These are phyloP conservation scores for Colletotrichum nymphaeae DNA, from an alignment of 2,329 filamentous ascomycete species.

Conservation along the genomic window DNA sequence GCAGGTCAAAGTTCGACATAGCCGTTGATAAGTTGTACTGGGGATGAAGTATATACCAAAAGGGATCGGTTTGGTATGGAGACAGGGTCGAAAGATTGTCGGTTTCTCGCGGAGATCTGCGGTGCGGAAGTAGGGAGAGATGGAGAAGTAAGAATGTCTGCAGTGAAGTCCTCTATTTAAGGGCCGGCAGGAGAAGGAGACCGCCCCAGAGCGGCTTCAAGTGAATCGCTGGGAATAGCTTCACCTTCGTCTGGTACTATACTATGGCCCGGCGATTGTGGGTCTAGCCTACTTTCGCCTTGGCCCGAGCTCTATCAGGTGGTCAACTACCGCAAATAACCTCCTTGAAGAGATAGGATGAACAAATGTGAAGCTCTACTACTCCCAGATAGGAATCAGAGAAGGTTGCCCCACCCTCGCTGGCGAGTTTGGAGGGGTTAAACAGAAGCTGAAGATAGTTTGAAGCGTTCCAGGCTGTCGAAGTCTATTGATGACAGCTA, in stretches of 20 bases:
- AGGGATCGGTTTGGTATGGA: too few species aligned
- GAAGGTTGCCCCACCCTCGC: neutral
- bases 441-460: neutral
- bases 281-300: neutral
- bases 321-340: rapidly evolving
- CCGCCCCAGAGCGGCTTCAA: neutral
- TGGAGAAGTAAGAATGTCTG: too few species aligned
- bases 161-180: too few species aligned
- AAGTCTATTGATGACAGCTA: too few species aligned
- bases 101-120: too few species aligned
- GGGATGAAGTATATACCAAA: too few species aligned
- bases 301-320: neutral
- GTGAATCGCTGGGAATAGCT: neutral
- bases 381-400: neutral
- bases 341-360: neutral
- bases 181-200: neutral
- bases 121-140: too few species aligned
- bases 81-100: too few species aligned
- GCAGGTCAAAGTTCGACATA: too few species aligned
- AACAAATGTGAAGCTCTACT: neutral
- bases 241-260: neutral
- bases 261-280: neutral
- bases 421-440: too few species aligned
- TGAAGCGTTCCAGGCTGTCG: neutral
- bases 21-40: too few species aligned